Base-by-base conservation (phyloP, 768 basidiomycete genomes). In the Naematelia encephala region DNA sequence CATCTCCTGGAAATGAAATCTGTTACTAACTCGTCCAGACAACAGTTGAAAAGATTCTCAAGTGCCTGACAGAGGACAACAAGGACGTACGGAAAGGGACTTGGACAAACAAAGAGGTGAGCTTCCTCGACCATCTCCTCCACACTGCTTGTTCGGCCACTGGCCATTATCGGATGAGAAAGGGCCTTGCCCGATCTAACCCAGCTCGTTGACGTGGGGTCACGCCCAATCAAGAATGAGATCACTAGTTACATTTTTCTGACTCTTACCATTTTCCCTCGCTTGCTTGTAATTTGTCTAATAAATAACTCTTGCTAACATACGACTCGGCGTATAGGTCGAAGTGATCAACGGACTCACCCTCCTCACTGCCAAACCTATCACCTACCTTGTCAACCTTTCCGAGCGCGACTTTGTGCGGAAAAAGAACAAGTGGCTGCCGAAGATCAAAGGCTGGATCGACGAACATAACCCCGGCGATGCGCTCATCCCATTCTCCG, bases 391-490 rank as follows among this genome's bases (percentile, higher is more conserved):
- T 51, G 92, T 97, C 80, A 99, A 99, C 80, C 81, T 99, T 48
- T 91, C 89, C 59, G 93, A 98, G 78, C 84, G 85, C 65, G 96
- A 99, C 76, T 99, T 89, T 70, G 79, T 90, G 60, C 87, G 96
- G 64, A 98, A 97, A 80, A 98, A 97, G 85, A 98, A 97, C 82
- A 98, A 97, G 82, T 98, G 96, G 93, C 80, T 98, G 28, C 84
- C 92, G 19, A 96, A 94, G 81, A 98, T 98, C 82, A 97, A 97
- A 77, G 88, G 79, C 26, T 99, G 96, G 96, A 94, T 99, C 72
- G 93, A 97, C 79, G 83, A 86, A 73, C 84, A 98, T 80, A 97
- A 96, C 80, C 86, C 94, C 1, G 96, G 96, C 52, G 96, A 99
- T 70, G 84, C 86, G 16, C 84, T 99, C 62, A 94, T 99, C 65